A percentile compares a stretch with the other conserved stretches of the same genome.
phyloP scores from a whole-genome alignment of 768 basidiomycete species.

The Rhizopogon vinicolor region DNA sequence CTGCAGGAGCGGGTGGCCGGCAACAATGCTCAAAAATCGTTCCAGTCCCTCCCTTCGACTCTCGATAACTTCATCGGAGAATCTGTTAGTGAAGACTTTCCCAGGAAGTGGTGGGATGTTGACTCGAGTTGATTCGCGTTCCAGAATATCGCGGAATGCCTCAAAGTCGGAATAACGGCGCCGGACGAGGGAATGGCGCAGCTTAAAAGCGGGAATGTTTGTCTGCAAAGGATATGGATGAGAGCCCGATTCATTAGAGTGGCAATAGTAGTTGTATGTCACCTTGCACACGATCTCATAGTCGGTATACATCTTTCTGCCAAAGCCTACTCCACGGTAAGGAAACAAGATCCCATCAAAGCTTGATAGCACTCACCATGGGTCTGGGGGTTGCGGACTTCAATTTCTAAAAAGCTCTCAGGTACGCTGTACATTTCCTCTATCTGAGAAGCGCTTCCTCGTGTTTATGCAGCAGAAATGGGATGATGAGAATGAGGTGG shows the following conservation, averaged over 20 bases:
- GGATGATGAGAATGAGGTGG: not conserved
- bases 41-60: conserved; percentile 87
- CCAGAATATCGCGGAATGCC: conserved; percentile 96
- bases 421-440: conserved; percentile 99
- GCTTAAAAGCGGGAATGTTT: conserved; percentile 98
- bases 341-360: not conserved
- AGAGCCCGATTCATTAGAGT: conserved; percentile 1
- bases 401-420: conserved; percentile 96
- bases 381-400: conserved; percentile 94
- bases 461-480: conserved; percentile 24
- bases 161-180: conserved; percentile 92
- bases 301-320: conserved; percentile 99
- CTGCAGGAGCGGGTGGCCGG: conserved; percentile 95
- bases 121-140: conserved; percentile 94
- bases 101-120: conserved; percentile 97
- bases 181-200: conserved; percentile 86
- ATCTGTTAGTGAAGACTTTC: conserved; percentile 97
- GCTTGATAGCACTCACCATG: conserved; percentile 55
- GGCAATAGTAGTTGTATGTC: conserved; percentile 11
- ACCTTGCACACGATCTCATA: conserved; percentile 99
- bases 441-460: conserved; percentile 51
- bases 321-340: conserved; percentile 58
- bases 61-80: conserved; percentile 98
- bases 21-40: conserved; percentile 92
- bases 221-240: conserved; percentile 76